A percentile compares a stretch with the other conserved stretches of the same genome.
These are phyloP conservation scores for Echeveria elegans DNA, from an alignment of 164 flowering plant species.

Conservation along the genomic window DNA sequence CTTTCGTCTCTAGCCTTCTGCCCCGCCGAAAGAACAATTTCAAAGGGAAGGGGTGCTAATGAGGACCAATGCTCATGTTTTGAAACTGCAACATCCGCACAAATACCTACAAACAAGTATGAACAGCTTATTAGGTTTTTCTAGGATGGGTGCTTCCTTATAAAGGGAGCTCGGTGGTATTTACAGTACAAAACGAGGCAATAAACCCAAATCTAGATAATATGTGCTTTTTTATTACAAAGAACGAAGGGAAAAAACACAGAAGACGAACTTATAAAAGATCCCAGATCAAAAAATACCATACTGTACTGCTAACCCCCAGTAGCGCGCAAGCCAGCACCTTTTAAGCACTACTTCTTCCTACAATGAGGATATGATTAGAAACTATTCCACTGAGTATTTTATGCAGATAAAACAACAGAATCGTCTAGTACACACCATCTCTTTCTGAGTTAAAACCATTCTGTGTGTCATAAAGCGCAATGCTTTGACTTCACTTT, in stretches of 20 bases:
- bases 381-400: slow-evolving; percentile 69
- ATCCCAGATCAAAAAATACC: slow-evolving; percentile 32
- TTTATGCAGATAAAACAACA: neutral
- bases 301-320: slow-evolving; percentile 85
- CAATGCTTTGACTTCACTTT: slow-evolving; percentile 79
- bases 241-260: too few relatives aligned
- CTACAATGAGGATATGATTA: slow-evolving; percentile 98
- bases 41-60: slow-evolving; percentile 92
- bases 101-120: slow-evolving; percentile 38
- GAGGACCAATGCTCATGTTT: slow-evolving; percentile 94
- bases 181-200: too few relatives aligned
- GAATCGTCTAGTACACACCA: slow-evolving; percentile 37
- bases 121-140: neutral
- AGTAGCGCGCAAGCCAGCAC: slow-evolving; percentile 99
- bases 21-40: slow-evolving; percentile 86
- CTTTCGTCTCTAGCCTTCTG: slow-evolving; percentile 79
- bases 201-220: too few relatives aligned
- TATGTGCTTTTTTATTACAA: too few relatives aligned
- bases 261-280: neutral
- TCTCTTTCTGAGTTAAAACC: slow-evolving; percentile 91
- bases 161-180: too few relatives aligned
- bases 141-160: too few relatives aligned
- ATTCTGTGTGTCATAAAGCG: slow-evolving; percentile 83
- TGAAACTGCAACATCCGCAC: slow-evolving; percentile 61
- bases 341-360: slow-evolving; percentile 98